Conservation (phyloP, 352 stramenopile species). For the Globisporangium barbulae region DNA sequence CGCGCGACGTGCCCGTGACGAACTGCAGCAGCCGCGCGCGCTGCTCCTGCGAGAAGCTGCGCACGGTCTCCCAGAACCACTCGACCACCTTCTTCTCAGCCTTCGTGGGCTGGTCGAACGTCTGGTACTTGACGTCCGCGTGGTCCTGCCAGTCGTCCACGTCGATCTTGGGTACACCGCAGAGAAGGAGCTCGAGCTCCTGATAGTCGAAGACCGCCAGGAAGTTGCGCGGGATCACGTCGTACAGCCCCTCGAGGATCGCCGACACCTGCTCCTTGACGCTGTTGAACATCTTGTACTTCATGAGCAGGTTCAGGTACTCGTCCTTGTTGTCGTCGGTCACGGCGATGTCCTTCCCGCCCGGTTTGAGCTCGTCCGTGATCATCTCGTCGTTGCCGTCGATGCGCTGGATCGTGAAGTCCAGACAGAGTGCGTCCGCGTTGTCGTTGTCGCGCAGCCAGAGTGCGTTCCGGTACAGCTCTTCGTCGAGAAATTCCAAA, state of each 20-base stretch:
- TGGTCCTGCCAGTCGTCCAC: conserved; percentile 88
- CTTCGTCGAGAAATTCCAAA: conserved; percentile 75
- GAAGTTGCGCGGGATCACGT: conserved; percentile 86
- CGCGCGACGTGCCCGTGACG: conserved; percentile 84
- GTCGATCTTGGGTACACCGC: conserved; percentile 88
- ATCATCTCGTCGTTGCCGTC: conserved; percentile 46
- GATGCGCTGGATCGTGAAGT: conserved; percentile 69
- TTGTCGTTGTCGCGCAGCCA: conserved; percentile 70
- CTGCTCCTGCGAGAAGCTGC: conserved; percentile 79
- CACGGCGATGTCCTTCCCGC: conserved; percentile 89
- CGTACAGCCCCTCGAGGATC: conserved; percentile 91
- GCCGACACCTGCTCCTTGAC: conserved; percentile 88
- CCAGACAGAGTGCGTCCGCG: conserved; percentile 59
- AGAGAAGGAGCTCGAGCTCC: conserved; percentile 95
- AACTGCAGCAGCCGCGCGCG: conserved; percentile 89
- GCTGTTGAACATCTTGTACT: conserved; percentile 92
- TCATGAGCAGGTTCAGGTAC: conserved; percentile 94
- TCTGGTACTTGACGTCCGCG: conserved; percentile 77
- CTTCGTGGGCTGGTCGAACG: conserved; percentile 57
- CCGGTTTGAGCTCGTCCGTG: conserved; percentile 88
- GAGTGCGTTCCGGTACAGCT: conserved; percentile 60
- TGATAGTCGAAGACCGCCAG: conserved; percentile 93
- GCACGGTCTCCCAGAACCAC: conserved; percentile 90
- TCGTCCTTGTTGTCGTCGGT: conserved; percentile 94
- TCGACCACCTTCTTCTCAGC: conserved; percentile 64